Conservation (phyloP, 495 filamentous ascomycete species). For the Penicillium waksmanii region DNA sequence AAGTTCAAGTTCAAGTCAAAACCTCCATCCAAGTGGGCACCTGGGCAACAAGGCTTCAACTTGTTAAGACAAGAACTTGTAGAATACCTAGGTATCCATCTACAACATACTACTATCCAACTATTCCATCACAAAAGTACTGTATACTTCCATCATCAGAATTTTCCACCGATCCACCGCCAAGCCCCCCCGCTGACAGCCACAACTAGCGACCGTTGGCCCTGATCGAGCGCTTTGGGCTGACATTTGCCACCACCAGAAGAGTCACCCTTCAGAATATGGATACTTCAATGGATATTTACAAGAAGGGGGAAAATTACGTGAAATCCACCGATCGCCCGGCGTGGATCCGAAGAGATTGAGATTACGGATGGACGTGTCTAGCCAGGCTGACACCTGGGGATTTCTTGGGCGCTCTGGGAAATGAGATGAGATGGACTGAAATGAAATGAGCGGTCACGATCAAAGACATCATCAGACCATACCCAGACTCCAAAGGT, state of each 20-base stretch:
- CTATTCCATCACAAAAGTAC: too few relatives aligned
- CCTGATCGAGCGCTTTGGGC: not conserved
- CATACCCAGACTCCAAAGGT: not conserved
- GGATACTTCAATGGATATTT: not conserved
- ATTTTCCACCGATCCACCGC: too few relatives aligned
- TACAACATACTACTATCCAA: too few relatives aligned
- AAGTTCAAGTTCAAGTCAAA: too few relatives aligned
- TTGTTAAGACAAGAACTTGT: too few relatives aligned
- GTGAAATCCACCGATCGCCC: too few relatives aligned
- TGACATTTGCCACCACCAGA: slow-evolving; percentile 2
- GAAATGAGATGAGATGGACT: not conserved
- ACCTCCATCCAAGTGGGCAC: too few relatives aligned
- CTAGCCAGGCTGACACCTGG: not conserved
- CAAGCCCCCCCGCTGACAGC: not conserved
- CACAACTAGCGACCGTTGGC: slow-evolving; percentile 3
- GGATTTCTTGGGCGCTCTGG: not conserved
- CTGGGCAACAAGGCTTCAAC: too few relatives aligned
- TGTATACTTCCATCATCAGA: too few relatives aligned
- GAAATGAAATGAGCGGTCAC: not conserved
- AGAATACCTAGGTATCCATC: too few relatives aligned
- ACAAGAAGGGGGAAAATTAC: not conserved
- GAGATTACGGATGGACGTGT: not conserved
- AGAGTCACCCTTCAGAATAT: not conserved
- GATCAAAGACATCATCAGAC: not conserved
- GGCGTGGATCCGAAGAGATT: not conserved